These are phyloP conservation scores for Hygrophila difformis DNA, from an alignment of 257 asterid species.

Conservation along the genomic window DNA sequence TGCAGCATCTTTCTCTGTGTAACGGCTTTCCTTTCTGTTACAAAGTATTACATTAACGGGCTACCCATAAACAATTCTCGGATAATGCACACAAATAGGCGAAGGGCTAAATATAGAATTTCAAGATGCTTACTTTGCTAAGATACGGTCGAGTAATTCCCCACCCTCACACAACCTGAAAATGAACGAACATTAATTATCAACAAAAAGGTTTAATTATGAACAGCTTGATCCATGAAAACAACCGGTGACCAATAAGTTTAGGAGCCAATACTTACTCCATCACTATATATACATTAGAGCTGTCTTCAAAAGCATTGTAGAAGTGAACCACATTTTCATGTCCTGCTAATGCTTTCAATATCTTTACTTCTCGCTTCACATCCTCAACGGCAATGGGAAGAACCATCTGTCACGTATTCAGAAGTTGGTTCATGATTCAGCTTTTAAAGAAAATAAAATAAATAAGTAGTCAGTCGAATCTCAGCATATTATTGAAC, in stretches of 20 bases:
- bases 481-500: neutral
- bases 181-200: slow-evolving; percentile 9
- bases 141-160: slow-evolving; percentile 82
- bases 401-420: slow-evolving; percentile 44
- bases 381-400: neutral
- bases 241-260: neutral
- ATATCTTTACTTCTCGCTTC: slow-evolving; percentile 87
- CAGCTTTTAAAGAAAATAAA: neutral
- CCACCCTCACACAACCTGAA: slow-evolving; percentile 93
- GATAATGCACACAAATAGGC: slow-evolving; percentile 6
- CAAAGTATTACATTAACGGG: slow-evolving; percentile 19
- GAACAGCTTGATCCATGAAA: slow-evolving; percentile 8
- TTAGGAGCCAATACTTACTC: slow-evolving; percentile 55
- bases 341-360: slow-evolving; percentile 91
- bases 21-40: slow-evolving; percentile 93
- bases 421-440: slow-evolving; percentile 11
- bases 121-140: slow-evolving; percentile 56
- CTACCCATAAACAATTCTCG: slow-evolving; percentile 6
- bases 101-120: neutral
- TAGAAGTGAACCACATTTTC: slow-evolving; percentile 95
- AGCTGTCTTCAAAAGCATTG: slow-evolving; percentile 86
- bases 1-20: slow-evolving; percentile 98
- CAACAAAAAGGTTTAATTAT: slow-evolving; percentile 34
- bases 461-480: neutral
- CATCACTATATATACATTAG: slow-evolving; percentile 85